These are phyloP conservation scores for Colletotrichum tamarilloi DNA, from an alignment of 2,329 filamentous ascomycete genomes.

Conservation along the genomic window DNA sequence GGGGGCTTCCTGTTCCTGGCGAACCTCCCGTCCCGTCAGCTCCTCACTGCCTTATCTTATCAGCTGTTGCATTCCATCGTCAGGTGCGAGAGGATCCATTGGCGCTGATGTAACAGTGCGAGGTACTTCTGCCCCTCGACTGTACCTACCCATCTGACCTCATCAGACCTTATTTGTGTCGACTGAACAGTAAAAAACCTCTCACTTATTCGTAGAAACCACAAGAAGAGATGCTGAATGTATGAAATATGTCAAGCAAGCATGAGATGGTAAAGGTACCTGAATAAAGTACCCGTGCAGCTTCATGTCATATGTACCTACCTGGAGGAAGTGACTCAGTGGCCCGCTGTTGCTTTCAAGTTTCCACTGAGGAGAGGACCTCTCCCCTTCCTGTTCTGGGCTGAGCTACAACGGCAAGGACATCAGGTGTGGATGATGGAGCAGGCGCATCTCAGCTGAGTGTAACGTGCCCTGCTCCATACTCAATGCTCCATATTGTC, in stretches of 20 bases:
- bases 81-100: background rate
- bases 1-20: background rate
- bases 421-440: background rate
- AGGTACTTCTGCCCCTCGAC: background rate
- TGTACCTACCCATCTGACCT: background rate
- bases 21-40: background rate
- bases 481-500: background rate
- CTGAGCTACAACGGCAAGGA: background rate
- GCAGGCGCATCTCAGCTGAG: constrained; percentile 9
- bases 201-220: too few relatives aligned
- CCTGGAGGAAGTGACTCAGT: background rate
- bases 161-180: too few relatives aligned
- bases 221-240: background rate
- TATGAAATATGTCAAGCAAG: too few relatives aligned
- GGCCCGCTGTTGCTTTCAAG: background rate
- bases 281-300: background rate
- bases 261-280: too few relatives aligned
- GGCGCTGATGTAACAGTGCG: constrained; percentile 31
- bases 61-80: constrained; percentile 24
- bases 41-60: background rate
- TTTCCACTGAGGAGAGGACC: background rate
- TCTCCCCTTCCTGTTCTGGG: background rate
- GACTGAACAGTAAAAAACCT: too few relatives aligned
- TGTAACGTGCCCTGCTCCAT: constrained; percentile 16
- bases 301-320: background rate